Conservation (phyloP, 768 basidiomycete genomes). For the Termitomyces sp. region DNA sequence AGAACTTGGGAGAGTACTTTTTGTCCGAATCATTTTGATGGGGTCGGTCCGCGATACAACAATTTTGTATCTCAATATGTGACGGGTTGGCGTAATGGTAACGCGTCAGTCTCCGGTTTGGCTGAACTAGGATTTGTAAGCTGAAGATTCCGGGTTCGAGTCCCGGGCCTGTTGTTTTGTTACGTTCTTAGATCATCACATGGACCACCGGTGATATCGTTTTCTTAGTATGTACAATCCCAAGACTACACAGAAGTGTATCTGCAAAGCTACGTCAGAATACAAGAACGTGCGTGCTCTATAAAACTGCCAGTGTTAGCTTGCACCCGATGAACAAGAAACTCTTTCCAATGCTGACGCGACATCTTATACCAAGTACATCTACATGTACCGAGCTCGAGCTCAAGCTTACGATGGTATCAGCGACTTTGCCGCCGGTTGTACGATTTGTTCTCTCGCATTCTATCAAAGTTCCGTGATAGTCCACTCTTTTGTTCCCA, state of each 20-base stretch:
- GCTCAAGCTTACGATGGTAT: background rate
- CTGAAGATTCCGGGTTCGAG: constrained; percentile 31
- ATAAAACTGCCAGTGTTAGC: no score
- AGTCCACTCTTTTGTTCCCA: background rate
- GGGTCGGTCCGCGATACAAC: no score
- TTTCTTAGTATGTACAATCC: no score
- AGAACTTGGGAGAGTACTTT: no score
- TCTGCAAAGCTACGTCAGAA: no score
- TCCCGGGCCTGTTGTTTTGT: constrained; percentile 16
- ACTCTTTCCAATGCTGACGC: background rate
- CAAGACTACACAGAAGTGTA: no score
- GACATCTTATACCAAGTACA: background rate
- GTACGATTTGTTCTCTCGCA: background rate
- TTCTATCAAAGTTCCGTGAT: background rate
- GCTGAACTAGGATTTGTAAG: no score
- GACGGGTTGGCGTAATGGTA: constrained; percentile 19
- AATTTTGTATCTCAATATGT: no score
- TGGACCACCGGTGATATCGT: no score
- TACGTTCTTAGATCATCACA: no score
- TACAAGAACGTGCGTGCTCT: no score
- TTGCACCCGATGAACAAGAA: background rate
- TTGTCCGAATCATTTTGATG: no score
- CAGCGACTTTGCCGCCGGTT: background rate
- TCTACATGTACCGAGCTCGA: background rate
- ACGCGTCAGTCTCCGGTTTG: constrained; percentile 20